Percentiles rank a stretch among this genome's conserved stretches.
Evolutionary conservation across 805 yeast species (phyloP).

Genomic region (Metschnikowia colocasiae): DNA sequence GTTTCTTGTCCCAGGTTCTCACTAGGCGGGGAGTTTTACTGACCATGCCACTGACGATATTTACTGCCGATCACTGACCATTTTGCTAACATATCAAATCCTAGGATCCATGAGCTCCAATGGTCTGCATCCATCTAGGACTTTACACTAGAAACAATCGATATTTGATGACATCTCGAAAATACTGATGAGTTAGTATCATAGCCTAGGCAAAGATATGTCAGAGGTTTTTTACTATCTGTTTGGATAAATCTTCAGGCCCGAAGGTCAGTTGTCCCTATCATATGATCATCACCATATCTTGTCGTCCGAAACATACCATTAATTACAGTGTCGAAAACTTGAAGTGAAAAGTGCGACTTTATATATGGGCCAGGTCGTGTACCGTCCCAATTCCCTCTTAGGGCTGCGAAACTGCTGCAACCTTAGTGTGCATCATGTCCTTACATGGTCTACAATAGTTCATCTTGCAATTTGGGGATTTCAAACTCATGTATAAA

Average conservation of each 20-base stretch:
- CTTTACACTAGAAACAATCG: background rate
- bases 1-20: no score
- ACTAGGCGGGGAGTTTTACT: no score
- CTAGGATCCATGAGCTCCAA: no score
- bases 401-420: constrained; percentile 5
- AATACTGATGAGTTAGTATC: constrained; percentile 6
- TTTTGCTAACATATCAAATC: no score
- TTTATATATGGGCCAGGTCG: constrained; percentile 1
- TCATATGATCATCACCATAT: constrained; percentile 17
- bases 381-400: background rate
- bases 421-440: background rate
- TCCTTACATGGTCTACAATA: background rate
- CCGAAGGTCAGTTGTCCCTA: constrained; percentile 24
- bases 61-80: no score
- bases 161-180: background rate
- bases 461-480: background rate
- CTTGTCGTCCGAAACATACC: background rate
- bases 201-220: background rate
- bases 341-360: background rate
- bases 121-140: no score
- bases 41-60: no score
- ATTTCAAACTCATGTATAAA: no score
- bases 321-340: background rate
- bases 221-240: constrained; percentile 16
- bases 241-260: constrained; percentile 19